These are phyloP conservation scores for Candida ipomoeae DNA, from an alignment of 805 yeast genomes.

Conservation along the genomic window DNA sequence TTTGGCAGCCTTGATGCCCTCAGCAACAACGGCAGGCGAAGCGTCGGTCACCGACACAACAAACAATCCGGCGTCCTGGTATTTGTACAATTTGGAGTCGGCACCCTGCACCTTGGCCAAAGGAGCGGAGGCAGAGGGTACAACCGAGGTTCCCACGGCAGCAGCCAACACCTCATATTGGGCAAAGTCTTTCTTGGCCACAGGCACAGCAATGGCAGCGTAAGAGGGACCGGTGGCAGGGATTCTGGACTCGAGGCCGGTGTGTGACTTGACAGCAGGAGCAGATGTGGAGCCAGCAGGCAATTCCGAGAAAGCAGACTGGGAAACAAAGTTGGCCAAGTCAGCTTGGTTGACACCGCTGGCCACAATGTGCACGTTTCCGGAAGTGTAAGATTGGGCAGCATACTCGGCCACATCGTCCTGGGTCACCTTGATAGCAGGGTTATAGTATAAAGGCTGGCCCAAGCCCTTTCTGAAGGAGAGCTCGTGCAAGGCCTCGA, in stretches of 20 bases:
- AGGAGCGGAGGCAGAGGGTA: conserved; percentile 54
- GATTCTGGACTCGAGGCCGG: conserved; percentile 67
- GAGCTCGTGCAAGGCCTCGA: conserved; percentile 73
- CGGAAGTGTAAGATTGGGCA: conserved; percentile 59
- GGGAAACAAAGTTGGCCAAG: conserved; percentile 60
- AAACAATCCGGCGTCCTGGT: conserved; percentile 79
- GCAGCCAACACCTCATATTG: conserved; percentile 67
- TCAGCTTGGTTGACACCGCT: conserved; percentile 72
- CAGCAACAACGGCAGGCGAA: conserved; percentile 54
- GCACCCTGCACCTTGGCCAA: conserved; percentile 47
- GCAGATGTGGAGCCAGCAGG: conserved; percentile 56
- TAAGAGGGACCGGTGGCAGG: conserved; percentile 62
- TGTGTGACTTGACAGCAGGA: conserved; percentile 33
- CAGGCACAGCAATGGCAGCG: conserved; percentile 81
- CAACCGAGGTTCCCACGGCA: conserved; percentile 54
- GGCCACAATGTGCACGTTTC: conserved; percentile 68
- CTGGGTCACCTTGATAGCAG: conserved; percentile 48
- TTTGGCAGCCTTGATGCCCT: conserved; percentile 59
- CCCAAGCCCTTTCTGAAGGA: conserved; percentile 89
- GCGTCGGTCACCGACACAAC: conserved; percentile 61
- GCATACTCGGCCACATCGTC: conserved; percentile 70
- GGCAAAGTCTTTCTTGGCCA: conserved; percentile 58
- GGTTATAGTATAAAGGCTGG: conserved; percentile 72
- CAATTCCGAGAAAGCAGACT: conserved; percentile 60
- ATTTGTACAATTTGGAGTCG: conserved; percentile 53